Evolutionary conservation across 495 filamentous ascomycete species (phyloP).

Genomic region (Neurospora tetraspora): DNA sequence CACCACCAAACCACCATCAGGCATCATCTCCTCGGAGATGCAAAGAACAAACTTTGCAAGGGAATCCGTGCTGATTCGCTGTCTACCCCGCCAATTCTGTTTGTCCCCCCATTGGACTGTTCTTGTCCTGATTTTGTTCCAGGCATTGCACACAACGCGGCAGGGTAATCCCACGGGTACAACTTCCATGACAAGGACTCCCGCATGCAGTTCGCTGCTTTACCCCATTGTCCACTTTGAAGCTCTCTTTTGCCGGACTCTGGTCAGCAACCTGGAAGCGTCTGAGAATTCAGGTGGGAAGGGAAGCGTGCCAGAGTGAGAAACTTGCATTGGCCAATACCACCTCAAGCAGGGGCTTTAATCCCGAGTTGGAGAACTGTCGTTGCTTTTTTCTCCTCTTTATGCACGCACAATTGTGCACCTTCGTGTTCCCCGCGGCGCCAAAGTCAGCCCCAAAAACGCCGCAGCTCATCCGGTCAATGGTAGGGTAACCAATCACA

Average conservation of each 20-base stretch:
- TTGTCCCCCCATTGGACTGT: not conserved
- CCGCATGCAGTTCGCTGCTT: not conserved
- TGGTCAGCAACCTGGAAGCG: not conserved
- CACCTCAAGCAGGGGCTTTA: not conserved
- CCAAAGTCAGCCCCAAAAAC: not conserved
- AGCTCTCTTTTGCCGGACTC: not conserved
- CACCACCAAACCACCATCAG: not conserved
- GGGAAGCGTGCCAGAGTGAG: not conserved
- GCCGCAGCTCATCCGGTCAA: not conserved
- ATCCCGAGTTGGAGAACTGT: not conserved
- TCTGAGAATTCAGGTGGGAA: not conserved
- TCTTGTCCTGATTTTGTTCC: not conserved
- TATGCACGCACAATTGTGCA: not conserved
- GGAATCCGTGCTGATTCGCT: slow-evolving; percentile 1
- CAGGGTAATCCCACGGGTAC: not conserved
- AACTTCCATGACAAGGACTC: not conserved
- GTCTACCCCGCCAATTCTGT: not conserved
- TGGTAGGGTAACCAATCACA: not conserved
- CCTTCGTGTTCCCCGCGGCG: not conserved
- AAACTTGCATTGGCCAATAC: not conserved
- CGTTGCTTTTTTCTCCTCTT: not conserved
- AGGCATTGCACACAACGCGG: not conserved
- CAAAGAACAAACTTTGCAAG: slow-evolving; percentile 5
- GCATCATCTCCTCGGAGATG: slow-evolving; percentile 35
- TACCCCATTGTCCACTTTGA: not conserved